phyloP scores from a whole-genome alignment of 2,329 filamentous ascomycete genomes.

The Paraconiothyrium brasiliense region DNA sequence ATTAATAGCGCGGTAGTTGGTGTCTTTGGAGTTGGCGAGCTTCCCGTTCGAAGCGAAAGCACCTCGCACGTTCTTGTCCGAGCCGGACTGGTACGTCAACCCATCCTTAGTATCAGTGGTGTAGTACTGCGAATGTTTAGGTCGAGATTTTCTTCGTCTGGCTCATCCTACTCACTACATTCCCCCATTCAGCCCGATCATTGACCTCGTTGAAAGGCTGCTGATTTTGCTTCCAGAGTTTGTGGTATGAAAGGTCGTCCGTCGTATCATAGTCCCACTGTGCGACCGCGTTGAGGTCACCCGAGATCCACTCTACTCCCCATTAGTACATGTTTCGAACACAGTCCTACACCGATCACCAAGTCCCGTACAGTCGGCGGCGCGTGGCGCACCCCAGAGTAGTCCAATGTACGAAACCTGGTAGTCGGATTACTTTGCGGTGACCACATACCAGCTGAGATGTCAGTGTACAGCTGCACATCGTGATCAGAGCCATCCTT shows the following conservation, averaged over 20 bases:
- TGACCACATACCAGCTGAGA: constrained; percentile 68
- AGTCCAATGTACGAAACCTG: constrained; percentile 4
- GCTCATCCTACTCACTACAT: constrained; percentile 44
- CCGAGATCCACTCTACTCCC: constrained; percentile 73
- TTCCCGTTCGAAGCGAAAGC: constrained; percentile 56
- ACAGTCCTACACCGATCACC: constrained; percentile 2
- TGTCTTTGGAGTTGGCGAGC: constrained; percentile 58
- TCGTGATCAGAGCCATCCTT: constrained; percentile 69
- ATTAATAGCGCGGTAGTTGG: constrained; percentile 61
- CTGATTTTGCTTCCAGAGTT: constrained; percentile 59
- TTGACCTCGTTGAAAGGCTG: constrained; percentile 57
- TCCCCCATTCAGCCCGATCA: constrained; percentile 63
- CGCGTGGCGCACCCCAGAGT: neutral
- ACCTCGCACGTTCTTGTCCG: constrained; percentile 57
- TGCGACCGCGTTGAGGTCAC: constrained; percentile 64
- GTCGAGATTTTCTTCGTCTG: neutral
- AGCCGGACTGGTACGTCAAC: constrained; percentile 59
- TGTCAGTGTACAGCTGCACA: constrained; percentile 77
- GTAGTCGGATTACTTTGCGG: constrained; percentile 1
- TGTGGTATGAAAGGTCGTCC: constrained; percentile 67
- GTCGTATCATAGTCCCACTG: constrained; percentile 67
- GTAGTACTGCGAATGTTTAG: constrained; percentile 53
- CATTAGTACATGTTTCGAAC: neutral
- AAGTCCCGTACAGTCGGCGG: constrained; percentile 8
- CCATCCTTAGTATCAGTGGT: constrained; percentile 54